phyloP scores from a whole-genome alignment of 257 asterid genomes.

The Lantana camara region DNA sequence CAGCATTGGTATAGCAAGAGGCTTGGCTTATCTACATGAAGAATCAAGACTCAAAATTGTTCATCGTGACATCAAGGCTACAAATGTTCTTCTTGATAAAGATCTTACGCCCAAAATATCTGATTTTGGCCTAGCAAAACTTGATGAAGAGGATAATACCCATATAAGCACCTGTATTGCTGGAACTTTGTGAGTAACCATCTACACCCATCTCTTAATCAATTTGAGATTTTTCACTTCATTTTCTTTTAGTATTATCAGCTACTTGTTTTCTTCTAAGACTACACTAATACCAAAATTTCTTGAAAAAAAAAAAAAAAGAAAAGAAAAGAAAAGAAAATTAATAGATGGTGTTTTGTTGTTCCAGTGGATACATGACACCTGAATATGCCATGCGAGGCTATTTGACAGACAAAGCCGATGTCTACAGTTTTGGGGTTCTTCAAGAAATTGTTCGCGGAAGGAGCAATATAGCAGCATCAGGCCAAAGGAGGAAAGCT shows the following conservation, averaged over 20 bases:
- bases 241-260: not conserved
- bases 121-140: constrained; percentile 65
- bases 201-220: not conserved
- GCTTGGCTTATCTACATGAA: constrained; percentile 63
- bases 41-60: constrained; percentile 59
- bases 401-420: constrained; percentile 62
- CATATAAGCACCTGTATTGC: constrained; percentile 66
- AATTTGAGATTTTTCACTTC: not conserved
- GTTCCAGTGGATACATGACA: constrained; percentile 54
- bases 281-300: not conserved
- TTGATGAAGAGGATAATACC: constrained; percentile 59
- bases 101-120: constrained; percentile 53
- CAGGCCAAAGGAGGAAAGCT: constrained; percentile 33
- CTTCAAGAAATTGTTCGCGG: constrained; percentile 52
- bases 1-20: constrained; percentile 60
- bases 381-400: constrained; percentile 72
- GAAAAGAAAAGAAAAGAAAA: no score
- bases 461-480: constrained; percentile 44
- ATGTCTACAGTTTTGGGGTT: constrained; percentile 61
- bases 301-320: no score
- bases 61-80: constrained; percentile 63
- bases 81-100: constrained; percentile 59
- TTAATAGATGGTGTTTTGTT: not conserved
- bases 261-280: not conserved
- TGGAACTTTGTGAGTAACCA: constrained; percentile 54